Conservation (phyloP, 2,329 filamentous ascomycete genomes). For the Penicillium sp. region DNA sequence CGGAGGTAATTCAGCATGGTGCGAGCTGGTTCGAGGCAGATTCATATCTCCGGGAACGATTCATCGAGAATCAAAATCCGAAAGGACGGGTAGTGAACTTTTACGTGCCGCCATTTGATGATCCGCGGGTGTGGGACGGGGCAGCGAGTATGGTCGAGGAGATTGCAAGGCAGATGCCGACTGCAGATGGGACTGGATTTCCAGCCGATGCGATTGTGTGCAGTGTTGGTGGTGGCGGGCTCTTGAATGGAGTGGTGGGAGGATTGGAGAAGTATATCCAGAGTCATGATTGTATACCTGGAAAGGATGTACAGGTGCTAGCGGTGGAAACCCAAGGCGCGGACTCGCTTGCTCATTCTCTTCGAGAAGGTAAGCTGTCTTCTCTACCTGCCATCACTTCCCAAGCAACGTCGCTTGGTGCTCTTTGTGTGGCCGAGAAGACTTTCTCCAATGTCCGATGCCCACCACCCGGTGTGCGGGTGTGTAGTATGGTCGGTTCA, state of each 20-base stretch:
- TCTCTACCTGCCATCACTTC: conserved; percentile 64
- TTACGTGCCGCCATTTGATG: conserved; percentile 37
- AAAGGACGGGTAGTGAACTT: conserved; percentile 21
- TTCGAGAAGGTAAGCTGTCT: conserved; percentile 51
- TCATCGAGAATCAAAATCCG: conserved; percentile 24
- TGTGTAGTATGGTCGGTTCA: conserved; percentile 56
- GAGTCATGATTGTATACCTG: neutral
- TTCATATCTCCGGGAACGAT: conserved; percentile 52
- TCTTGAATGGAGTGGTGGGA: conserved; percentile 66
- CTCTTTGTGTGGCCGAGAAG: conserved; percentile 56
- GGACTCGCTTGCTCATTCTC: conserved; percentile 57
- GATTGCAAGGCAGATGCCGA: conserved; percentile 32
- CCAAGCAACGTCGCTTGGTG: conserved; percentile 65
- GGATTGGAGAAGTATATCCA: conserved; percentile 47
- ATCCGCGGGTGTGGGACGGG: conserved; percentile 36
- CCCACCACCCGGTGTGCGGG: conserved; percentile 37
- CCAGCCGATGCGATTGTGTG: conserved; percentile 66
- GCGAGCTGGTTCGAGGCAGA: conserved; percentile 65
- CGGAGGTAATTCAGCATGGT: conserved; percentile 60
- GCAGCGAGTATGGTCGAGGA: conserved; percentile 33
- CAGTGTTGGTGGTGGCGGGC: conserved; percentile 69
- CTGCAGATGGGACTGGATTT: conserved; percentile 13
- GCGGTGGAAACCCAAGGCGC: conserved; percentile 70
- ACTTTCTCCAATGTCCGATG: conserved; percentile 57
- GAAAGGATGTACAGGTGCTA: conserved; percentile 45